Evolutionary conservation across 2,329 filamentous ascomycete genomes (phyloP), one percentile per base, ranked within the genome.

Genomic region (Venturia oleaginea): DNA sequence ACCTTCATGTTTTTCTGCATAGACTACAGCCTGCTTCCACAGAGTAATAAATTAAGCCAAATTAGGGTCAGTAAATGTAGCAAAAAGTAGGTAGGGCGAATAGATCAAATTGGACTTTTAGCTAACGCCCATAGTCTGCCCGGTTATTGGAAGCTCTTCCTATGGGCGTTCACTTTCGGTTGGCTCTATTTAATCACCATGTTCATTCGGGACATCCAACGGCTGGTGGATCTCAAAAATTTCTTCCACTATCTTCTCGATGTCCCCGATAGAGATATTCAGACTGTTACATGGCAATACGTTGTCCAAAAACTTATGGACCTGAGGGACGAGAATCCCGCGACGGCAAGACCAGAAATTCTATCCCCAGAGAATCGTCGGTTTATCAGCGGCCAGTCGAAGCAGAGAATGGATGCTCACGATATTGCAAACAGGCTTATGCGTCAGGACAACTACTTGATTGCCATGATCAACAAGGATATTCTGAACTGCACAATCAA

Each of bases 401-500:
- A 97, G 74, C 91, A 97, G 76, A 84, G 93, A 67, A 87, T 99
- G 69, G 94, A 97, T 75, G 94, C 94, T 13, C 91, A 97, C 71
- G 94, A 97, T 72, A 97, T 99, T 73, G 94, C 94, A 7, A 99
- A 97, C 72, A 86, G 94, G 38, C 78, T 99, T 57, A 97, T 99
- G 94, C 88, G 94, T 66, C 89, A 91, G 72, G 93, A 97, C 67
- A 99, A 99, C 72, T 99, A 97, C 71, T 84, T 97, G 67, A 97
- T 99, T 70, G 94, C 94, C 4, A 81, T 99, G 71, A 91, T 97
- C 78, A 99, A 99, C 80, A 97, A 99, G 75, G 94, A 97, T 67
- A 85, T 97, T 43, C 77, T 99, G 51, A 88, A 99, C 72, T 80
- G 97, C 57, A 92, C 90, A 0, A 82, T 97, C 2, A 91, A 91